Conservation (phyloP, 2,329 filamentous ascomycete species). For the Lachnellula suecica region DNA sequence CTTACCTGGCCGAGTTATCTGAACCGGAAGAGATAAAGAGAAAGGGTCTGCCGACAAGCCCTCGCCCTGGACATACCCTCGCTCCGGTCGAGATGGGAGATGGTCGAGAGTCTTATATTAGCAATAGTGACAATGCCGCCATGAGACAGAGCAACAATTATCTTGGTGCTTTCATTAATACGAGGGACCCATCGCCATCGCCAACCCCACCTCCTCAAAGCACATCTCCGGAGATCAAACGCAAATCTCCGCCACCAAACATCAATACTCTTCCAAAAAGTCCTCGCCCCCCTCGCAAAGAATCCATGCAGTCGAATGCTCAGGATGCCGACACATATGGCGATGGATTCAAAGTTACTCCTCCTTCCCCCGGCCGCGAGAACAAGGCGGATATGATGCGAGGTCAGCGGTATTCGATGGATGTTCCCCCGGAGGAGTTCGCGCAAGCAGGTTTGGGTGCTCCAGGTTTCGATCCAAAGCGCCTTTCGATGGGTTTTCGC, state of each 20-base stretch:
- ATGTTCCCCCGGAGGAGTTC: slow-evolving; percentile 35
- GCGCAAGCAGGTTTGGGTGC: slow-evolving; percentile 48
- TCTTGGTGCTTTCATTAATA: slow-evolving; percentile 26
- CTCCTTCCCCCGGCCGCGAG: slow-evolving; percentile 41
- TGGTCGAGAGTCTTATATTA: slow-evolving; percentile 16
- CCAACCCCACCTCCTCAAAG: slow-evolving; percentile 4
- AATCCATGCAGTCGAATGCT: slow-evolving; percentile 22
- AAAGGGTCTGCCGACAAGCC: slow-evolving; percentile 22
- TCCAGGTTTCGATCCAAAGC: slow-evolving; percentile 53
- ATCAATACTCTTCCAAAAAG: slow-evolving; percentile 31
- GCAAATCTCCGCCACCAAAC: slow-evolving; percentile 23
- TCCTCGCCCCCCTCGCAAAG: slow-evolving; percentile 36
- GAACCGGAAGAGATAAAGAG: slow-evolving; percentile 10
- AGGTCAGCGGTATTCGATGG: slow-evolving; percentile 35
- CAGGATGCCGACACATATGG: slow-evolving; percentile 53
- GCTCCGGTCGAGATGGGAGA: slow-evolving; percentile 8
- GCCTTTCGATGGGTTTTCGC: slow-evolving; percentile 71
- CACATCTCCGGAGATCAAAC: slow-evolving; percentile 9
- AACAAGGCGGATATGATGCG: slow-evolving; percentile 17
- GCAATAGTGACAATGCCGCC: slow-evolving; percentile 9
- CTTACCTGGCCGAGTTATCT: slow-evolving; percentile 17
- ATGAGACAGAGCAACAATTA: slow-evolving; percentile 32
- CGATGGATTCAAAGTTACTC: slow-evolving; percentile 46
- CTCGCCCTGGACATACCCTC: slow-evolving; percentile 13
- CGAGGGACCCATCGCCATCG: slow-evolving; percentile 4